Base-by-base conservation (phyloP, 2,329 filamentous ascomycete genomes). In the Ophiostoma ips region DNA sequence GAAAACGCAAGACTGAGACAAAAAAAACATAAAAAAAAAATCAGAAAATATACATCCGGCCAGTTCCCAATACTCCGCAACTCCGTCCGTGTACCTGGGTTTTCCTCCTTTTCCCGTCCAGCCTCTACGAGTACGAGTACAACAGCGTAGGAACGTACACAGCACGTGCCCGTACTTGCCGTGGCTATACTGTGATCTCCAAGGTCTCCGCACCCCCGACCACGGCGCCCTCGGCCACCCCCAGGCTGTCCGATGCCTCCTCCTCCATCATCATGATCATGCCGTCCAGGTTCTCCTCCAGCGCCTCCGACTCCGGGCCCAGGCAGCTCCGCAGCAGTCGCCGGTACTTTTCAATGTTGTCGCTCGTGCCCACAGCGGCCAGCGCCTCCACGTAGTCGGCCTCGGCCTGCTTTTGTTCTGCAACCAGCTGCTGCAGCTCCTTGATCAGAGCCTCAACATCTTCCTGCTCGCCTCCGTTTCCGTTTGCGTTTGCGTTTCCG, bases 311-410 rank as follows among this genome's bases (percentile, higher is more conserved):
- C 56, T 77, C 72, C 15, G 80, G 72, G 24, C 81, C 81, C 28
- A 88, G 68, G 52, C 84, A 86, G 53, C 76, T 75, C 52, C 76
- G 77, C 31, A 87, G 76, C 30, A 88, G 70, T 50, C 75, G 75
- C 54, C 83, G 74, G 63, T 89, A 90, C 62, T 81, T 79, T 57
- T 81, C 81, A 56, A 84, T 84, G 61, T 81, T 80, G 62, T 86
- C 82, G 34, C 81, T 79, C 35, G 82, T 79, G 38, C 84, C 84
- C 11, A 84, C 80, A 55, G 80, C 73, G 41, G 76, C 77, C 43
- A 86, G 68, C 12, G 81, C 81, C 47, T 79, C 73, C 37, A 85
- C 77, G 55, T 87, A 86, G 53, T 84, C 80, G 13, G 66, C 63
- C 57, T 87, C 82, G 3, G 81, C 72, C 38, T 71, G 66, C 46